Evolutionary conservation across 2,329 filamentous ascomycete genomes (phyloP), one percentile per base, ranked within the genome.

Genomic region (Pseudocercospora eumusae): DNA sequence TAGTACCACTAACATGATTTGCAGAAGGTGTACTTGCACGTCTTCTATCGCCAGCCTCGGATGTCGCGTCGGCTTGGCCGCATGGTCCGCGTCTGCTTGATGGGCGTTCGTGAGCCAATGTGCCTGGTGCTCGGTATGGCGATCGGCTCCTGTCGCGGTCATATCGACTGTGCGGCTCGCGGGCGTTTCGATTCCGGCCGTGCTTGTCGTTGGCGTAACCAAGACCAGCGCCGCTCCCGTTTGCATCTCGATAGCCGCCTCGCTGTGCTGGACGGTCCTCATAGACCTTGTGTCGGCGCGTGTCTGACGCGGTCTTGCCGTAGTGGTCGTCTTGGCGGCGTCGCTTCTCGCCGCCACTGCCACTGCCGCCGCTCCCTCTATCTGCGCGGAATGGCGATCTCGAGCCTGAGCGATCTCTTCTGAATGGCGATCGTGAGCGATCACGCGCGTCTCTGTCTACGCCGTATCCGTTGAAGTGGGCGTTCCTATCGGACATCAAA

Each of bases 211-310:
- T 53, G 36, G 36, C 15, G 54, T 57, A 59, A 69, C 63, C 77
- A 18, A 21, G 28, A 33, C 28, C 31, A 18, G 52, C 52, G 28
- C 52, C 52, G 18, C n/a, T 31, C 7, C 13, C 15, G 10, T 54
- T 21, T 15, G 27, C n/a, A 79, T 67, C 76, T 70, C 64, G 75
- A 72, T 69, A 74, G 69, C 62, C 72, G 73, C 31, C 55, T 40
- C 57, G 62, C 57, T 55, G 65, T 67, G 77, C 75, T 47, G 77
- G 70, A 4, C 56, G 59, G 59, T 86, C 82, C 72, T 90, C 86
- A 78, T 88, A 86, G 33, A 83, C 79, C 69, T 84, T 86, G 73
- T 85, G 85, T 66, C 82, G 82, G 71, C 87, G 81, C 44, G 83
- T 76, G 69, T 90, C 87, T 59, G 82, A 76, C 64, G 80, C 80